phyloP scores from a whole-genome alignment of 1,284 basidiomycete species.

The Xanthoconium separans region DNA sequence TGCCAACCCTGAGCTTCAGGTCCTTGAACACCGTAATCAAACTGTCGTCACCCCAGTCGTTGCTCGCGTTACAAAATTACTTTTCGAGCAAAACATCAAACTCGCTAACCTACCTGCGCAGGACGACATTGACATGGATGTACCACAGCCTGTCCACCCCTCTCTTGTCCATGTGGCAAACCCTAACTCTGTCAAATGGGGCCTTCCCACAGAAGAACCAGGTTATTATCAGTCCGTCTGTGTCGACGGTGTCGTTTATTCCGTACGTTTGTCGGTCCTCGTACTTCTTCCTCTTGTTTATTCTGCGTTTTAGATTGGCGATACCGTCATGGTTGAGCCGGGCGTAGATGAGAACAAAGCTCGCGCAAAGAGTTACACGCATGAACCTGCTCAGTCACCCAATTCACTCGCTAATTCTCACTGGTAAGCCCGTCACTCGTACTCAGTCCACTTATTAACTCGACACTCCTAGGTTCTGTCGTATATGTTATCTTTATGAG shows the following conservation, averaged over 20 bases:
- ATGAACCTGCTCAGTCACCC: slow-evolving; percentile 38
- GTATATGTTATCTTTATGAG: slow-evolving; percentile 60
- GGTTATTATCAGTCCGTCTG: slow-evolving; percentile 44
- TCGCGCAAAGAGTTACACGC: slow-evolving; percentile 37
- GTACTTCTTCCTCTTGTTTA: slow-evolving; percentile 1
- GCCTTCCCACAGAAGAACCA: slow-evolving; percentile 27
- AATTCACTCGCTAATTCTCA: slow-evolving; percentile 49
- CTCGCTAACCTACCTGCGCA: slow-evolving; percentile 33
- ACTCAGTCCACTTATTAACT: neutral
- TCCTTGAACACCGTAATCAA: slow-evolving; percentile 39
- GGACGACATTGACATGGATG: slow-evolving; percentile 28
- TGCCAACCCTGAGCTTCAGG: slow-evolving; percentile 33
- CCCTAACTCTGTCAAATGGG: slow-evolving; percentile 51
- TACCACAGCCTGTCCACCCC: slow-evolving; percentile 19
- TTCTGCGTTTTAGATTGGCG: slow-evolving; percentile 46
- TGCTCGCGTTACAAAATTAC: slow-evolving; percentile 42
- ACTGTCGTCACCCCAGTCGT: slow-evolving; percentile 54
- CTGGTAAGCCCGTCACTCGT: slow-evolving; percentile 42
- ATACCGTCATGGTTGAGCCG: slow-evolving; percentile 58
- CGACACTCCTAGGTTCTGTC: slow-evolving; percentile 52
- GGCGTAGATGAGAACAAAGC: slow-evolving; percentile 44
- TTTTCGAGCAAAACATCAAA: slow-evolving; percentile 47
- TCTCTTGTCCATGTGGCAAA: slow-evolving; percentile 42
- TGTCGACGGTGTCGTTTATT: slow-evolving; percentile 56
- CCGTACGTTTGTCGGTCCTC: slow-evolving; percentile 36